A percentile compares a stretch with the other conserved stretches of the same genome.
Conservation (phyloP, 2,329 filamentous ascomycete genomes). For the Aureobasidium sp. region DNA sequence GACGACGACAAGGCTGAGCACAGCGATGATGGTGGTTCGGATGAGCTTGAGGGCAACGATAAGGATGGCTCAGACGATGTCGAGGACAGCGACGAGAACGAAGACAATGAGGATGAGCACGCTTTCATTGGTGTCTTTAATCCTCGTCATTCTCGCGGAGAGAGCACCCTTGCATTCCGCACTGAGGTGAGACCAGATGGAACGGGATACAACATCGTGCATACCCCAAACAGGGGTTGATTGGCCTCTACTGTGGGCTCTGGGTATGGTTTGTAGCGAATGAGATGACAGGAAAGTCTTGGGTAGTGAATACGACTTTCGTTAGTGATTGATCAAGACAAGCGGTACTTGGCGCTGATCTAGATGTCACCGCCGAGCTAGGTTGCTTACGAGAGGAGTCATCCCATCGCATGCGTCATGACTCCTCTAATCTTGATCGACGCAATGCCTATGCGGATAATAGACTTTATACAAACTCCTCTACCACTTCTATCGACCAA, state of each 20-base stretch:
- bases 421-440: too few species aligned
- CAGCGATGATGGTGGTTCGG: neutral
- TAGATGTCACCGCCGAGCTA: too few species aligned
- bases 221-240: neutral
- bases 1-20: neutral
- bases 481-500: too few species aligned
- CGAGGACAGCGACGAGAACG: neutral
- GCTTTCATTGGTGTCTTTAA: neutral
- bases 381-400: too few species aligned
- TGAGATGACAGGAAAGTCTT: neutral
- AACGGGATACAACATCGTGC: neutral
- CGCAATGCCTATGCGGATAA: too few species aligned
- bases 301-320: neutral
- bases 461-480: too few species aligned
- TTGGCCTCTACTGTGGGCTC: neutral
- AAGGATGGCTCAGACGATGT: neutral
- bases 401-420: too few species aligned
- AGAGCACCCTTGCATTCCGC: neutral
- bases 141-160: neutral
- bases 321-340: neutral
- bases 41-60: neutral
- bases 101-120: neutral
- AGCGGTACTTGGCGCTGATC: neutral
- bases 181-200: neutral
- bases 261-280: neutral